A percentile compares a stretch with the other conserved stretches of the same genome.
Evolutionary conservation across 306 rosid genomes (phyloP).

Genomic region (Arachis stenosperma): DNA sequence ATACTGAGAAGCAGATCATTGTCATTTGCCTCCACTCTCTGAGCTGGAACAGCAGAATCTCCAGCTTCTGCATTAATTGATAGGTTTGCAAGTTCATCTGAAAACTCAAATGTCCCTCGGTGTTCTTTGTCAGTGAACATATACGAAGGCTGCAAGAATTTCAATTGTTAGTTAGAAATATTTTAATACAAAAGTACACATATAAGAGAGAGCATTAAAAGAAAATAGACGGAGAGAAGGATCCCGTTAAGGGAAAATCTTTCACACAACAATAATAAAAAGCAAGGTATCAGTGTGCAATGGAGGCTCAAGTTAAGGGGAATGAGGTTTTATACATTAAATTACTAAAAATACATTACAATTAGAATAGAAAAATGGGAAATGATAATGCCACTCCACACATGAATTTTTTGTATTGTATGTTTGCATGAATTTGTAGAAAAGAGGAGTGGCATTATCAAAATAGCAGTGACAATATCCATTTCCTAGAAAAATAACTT

Average conservation of each 20-base stretch:
- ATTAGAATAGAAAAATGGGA: neutral
- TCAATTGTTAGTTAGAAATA: slow-evolving; percentile 31
- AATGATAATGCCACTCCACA: too few species aligned
- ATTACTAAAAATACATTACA: slow-evolving; percentile 7
- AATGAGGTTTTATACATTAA: slow-evolving; percentile 19
- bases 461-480: neutral
- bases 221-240: neutral
- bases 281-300: slow-evolving; percentile 1
- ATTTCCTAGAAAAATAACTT: too few species aligned
- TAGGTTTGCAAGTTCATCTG: slow-evolving; percentile 87
- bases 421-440: too few species aligned
- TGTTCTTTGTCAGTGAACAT: slow-evolving; percentile 98
- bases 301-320: slow-evolving; percentile 15
- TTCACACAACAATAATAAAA: neutral
- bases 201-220: neutral
- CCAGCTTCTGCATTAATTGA: slow-evolving; percentile 70
- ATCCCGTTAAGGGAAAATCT: slow-evolving; percentile 23
- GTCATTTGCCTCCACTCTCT: slow-evolving; percentile 90
- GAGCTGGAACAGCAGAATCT: slow-evolving; percentile 79
- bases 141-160: slow-evolving; percentile 92
- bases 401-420: too few species aligned
- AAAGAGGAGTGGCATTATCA: too few species aligned
- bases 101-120: slow-evolving; percentile 89
- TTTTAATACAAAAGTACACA: slow-evolving; percentile 9
- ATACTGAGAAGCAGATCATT: slow-evolving; percentile 92